Evolutionary conservation across 305 asterid genomes (phyloP).

Genomic region (Fraxinus baroniana): DNA sequence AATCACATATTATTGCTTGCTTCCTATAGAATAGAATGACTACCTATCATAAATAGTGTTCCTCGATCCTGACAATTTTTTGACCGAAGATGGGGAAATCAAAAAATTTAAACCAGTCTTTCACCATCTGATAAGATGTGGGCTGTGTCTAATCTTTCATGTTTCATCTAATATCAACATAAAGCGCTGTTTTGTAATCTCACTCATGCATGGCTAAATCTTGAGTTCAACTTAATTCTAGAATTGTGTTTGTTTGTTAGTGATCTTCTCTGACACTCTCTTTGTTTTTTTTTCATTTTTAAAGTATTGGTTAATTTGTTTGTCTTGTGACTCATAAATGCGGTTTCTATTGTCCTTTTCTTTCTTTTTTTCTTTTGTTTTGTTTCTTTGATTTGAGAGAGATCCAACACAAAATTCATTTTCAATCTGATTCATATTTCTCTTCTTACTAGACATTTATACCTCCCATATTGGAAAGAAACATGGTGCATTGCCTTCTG

Average conservation of each 20-base stretch:
- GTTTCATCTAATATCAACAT: not conserved
- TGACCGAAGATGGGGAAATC: not conserved
- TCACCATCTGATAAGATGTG: not conserved
- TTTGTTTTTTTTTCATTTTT: not conserved
- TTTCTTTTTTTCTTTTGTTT: not conserved
- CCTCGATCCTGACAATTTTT: not conserved
- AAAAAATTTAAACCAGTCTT: not conserved
- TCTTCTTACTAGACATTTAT: constrained; percentile 44
- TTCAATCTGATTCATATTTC: constrained; percentile 12
- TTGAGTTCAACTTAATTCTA: not conserved
- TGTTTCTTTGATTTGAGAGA: constrained; percentile 3
- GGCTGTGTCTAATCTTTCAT: not conserved
- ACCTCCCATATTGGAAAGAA: constrained; percentile 50
- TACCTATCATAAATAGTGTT: not conserved
- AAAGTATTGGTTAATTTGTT: not conserved
- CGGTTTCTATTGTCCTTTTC: not conserved
- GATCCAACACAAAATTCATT: not conserved
- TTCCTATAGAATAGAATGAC: not conserved
- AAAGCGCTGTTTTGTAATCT: not conserved
- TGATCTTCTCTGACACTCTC: not conserved
- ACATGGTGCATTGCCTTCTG: constrained; percentile 56
- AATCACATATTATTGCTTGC: not conserved
- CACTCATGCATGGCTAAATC: not conserved
- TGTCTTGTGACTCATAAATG: not conserved
- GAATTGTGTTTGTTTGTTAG: not conserved